phyloP scores from a whole-genome alignment of 441 rosid species.

The Pelargonium fulgidum region DNA sequence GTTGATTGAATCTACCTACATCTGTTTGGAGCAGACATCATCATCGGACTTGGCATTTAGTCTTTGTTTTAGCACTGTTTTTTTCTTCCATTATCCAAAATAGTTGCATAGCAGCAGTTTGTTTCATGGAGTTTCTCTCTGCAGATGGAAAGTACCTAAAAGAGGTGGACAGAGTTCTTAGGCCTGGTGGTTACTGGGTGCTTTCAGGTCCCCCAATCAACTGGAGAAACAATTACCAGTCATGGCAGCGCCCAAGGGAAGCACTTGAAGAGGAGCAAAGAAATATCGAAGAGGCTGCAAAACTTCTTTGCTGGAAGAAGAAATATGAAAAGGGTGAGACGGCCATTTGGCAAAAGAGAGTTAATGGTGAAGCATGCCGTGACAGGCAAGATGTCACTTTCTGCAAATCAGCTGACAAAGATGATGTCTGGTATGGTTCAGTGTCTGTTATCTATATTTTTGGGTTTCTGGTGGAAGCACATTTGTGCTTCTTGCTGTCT shows the following conservation, averaged over 20 bases:
- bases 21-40: neutral
- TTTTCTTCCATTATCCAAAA: neutral
- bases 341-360: slow-evolving; percentile 19
- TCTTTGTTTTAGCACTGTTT: neutral
- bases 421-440: slow-evolving; percentile 14
- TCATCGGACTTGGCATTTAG: neutral
- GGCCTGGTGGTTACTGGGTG: slow-evolving; percentile 3
- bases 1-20: neutral
- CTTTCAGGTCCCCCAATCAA: slow-evolving; percentile 2
- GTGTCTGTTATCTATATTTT: neutral
- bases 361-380: slow-evolving; percentile 4
- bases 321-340: slow-evolving; percentile 18
- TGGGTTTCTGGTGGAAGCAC: neutral
- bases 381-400: slow-evolving; percentile 12
- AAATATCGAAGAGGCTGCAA: slow-evolving; percentile 16
- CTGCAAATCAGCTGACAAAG: slow-evolving; percentile 10
- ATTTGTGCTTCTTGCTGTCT: neutral
- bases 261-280: slow-evolving; percentile 14
- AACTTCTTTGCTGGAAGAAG: slow-evolving; percentile 18
- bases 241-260: slow-evolving; percentile 18
- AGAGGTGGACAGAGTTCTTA: slow-evolving; percentile 10
- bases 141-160: slow-evolving; percentile 8
- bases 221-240: slow-evolving; percentile 9
- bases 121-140: neutral
- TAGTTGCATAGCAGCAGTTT: neutral